Conservation (phyloP, 371 early-diverging fungal genomes). For the Actinomucor elegans region DNA sequence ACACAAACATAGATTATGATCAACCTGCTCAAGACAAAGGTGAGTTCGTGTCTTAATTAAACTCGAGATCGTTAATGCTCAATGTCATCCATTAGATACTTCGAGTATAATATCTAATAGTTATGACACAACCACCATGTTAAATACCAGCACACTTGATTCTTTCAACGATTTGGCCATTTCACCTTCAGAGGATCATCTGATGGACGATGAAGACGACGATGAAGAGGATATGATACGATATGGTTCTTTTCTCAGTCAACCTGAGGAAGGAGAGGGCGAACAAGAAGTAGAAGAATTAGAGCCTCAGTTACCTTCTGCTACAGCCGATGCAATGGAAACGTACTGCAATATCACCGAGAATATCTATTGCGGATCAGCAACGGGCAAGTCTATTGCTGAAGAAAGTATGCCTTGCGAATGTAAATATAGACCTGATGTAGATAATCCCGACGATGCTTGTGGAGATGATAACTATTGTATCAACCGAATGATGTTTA, state of each 20-base stretch:
- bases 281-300: not conserved
- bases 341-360: constrained; percentile 57
- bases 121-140: not conserved
- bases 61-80: constrained; percentile 1
- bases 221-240: not conserved
- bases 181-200: not conserved
- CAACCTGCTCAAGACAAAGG: not conserved
- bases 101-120: constrained; percentile 1
- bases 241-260: not conserved
- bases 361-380: constrained; percentile 69
- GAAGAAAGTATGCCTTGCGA: constrained; percentile 77
- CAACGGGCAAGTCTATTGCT: constrained; percentile 65
- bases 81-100: constrained; percentile 3
- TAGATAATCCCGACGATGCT: constrained; percentile 50
- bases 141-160: too few species aligned
- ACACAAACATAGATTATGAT: constrained; percentile 2
- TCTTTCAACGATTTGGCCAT: not conserved
- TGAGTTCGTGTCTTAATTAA: not conserved
- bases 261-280: not conserved
- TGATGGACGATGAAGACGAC: not conserved
- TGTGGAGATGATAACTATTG: constrained; percentile 85
- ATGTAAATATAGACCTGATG: constrained; percentile 68
- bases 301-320: constrained; percentile 23
- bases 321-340: constrained; percentile 47
- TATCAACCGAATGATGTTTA: constrained; percentile 86